Evolutionary conservation across 805 yeast genomes (phyloP), one percentile per base, ranked within the genome.

Genomic region (Sungouiozyma intestinalis): DNA sequence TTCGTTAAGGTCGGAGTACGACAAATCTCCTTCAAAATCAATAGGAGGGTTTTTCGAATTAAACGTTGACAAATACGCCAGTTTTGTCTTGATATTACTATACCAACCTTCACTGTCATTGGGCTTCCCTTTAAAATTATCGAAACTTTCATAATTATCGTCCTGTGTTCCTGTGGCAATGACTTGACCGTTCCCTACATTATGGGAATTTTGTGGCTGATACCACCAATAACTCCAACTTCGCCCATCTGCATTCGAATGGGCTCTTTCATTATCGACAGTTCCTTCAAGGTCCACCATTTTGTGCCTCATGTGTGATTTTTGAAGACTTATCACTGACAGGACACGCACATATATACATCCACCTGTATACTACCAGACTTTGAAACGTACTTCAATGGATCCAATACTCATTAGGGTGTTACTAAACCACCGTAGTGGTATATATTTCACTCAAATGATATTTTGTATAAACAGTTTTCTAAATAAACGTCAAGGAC

Each of bases 1-100:
- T 3, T 42, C 39, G 37, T 49, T 52, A 6, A 60, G 48, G 38
- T 58, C 57, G 4, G 58, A 49, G 39, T 58, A 55, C 13, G 52
- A 43, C n/a, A 52, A 47, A 4, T 48, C 40, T 20, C 51, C 52
- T n/a, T 50, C 49, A 3, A 48, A 7, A 24, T 24, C 29, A 7
- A 24, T 11, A 24, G 6, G 29, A 7, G 6, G 29, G 11, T 31
- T 33, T 32, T 40, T 44, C 7, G 21, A 24, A 31, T 46, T 40
- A 18, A 41, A 35, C 4, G 40, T 41, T 11, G 52, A 39, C 19
- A 51, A 40, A 8, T 52, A 34, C 1, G 50, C 38, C 1, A 51
- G 46, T 40, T 36, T 48, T 2, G 50, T 40, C 20, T 37, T 15
- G 2, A 50, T 33, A 18, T 38, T 41, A 4, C 47, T 29, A 16